A percentile compares a stretch with the other conserved stretches of the same genome.
Evolutionary conservation across 306 rosid species (phyloP).

Genomic region (Acmispon strigosus): DNA sequence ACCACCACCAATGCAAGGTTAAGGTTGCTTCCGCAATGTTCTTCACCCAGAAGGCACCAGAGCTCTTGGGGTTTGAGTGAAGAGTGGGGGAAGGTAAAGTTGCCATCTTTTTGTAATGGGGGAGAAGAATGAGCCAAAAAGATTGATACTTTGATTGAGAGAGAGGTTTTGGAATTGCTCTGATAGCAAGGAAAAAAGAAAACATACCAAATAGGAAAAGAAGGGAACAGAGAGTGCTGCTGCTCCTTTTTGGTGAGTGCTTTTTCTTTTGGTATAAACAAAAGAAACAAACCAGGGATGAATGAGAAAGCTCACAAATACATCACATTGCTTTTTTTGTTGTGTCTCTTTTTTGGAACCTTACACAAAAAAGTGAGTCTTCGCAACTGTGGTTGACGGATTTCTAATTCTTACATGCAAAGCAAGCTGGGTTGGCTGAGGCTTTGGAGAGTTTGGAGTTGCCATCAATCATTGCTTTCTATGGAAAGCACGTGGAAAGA

Average conservation of each 20-base stretch:
- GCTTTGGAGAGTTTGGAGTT: conserved; percentile 9
- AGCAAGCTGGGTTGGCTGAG: conserved; percentile 7
- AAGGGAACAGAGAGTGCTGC: conserved; percentile 6
- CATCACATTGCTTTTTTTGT: background rate
- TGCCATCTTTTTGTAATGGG: conserved; percentile 36
- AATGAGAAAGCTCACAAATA: background rate
- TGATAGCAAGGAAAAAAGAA: conserved; percentile 40
- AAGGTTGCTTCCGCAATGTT: background rate
- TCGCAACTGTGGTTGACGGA: conserved; percentile 11
- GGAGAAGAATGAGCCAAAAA: conserved; percentile 23
- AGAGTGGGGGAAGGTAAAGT: conserved; percentile 30
- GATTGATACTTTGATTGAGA: conserved; percentile 66
- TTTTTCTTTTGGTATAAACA: conserved; percentile 19
- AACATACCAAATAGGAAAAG: conserved; percentile 16
- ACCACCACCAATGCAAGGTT: background rate
- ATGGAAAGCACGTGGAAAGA: conserved; percentile 15
- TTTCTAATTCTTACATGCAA: conserved; percentile 2
- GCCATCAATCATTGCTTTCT: conserved; percentile 20
- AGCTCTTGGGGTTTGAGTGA: conserved; percentile 15
- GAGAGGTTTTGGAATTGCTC: conserved; percentile 60
- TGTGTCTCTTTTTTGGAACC: background rate
- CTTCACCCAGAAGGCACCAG: conserved; percentile 7
- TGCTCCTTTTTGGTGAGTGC: conserved; percentile 14
- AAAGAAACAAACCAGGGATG: background rate
- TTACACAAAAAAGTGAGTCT: conserved; percentile 10